Evolutionary conservation across 2,329 filamentous ascomycete genomes (phyloP).

Genomic region (Parascedosporium putredinis): DNA sequence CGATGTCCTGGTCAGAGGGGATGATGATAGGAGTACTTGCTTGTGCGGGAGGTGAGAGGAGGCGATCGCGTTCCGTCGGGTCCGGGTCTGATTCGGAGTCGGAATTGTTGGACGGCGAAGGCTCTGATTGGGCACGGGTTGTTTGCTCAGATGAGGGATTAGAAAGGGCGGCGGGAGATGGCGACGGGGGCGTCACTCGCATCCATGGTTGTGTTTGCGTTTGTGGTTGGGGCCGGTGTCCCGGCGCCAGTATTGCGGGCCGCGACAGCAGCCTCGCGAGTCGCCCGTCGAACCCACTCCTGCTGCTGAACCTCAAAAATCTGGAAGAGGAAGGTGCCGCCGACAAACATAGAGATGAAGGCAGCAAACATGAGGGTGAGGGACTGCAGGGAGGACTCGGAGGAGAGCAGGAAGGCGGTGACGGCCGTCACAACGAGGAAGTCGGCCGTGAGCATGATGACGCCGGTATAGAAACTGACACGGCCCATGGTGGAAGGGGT

Average conservation of each 20-base stretch:
- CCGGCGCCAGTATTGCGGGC: background rate
- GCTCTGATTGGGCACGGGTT: too few relatives aligned
- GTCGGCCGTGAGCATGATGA: constrained; percentile 53
- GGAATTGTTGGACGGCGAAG: too few relatives aligned
- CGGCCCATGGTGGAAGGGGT: constrained; percentile 58
- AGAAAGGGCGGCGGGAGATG: too few relatives aligned
- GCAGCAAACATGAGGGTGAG: constrained; percentile 39
- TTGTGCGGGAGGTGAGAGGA: constrained; percentile 29
- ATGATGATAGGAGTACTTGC: constrained; percentile 40
- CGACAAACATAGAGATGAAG: constrained; percentile 47
- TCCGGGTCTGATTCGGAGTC: too few relatives aligned
- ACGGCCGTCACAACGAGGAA: constrained; percentile 29
- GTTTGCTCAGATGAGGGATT: too few relatives aligned
- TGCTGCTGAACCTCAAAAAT: constrained; percentile 47
- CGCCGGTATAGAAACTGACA: constrained; percentile 53
- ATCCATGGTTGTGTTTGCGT: too few relatives aligned
- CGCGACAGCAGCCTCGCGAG: constrained; percentile 13
- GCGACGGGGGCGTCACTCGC: too few relatives aligned
- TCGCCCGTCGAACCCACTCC: constrained; percentile 43
- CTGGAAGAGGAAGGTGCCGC: constrained; percentile 47
- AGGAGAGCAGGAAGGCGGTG: constrained; percentile 10
- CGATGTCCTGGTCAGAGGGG: constrained; percentile 53
- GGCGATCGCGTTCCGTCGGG: constrained; percentile 16
- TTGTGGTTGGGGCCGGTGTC: constrained; percentile 19
- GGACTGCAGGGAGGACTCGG: constrained; percentile 37